Evolutionary conservation across 352 stramenopile genomes (phyloP), one percentile per base, ranked within the genome.

Genomic region (Pythium phragmitis): DNA sequence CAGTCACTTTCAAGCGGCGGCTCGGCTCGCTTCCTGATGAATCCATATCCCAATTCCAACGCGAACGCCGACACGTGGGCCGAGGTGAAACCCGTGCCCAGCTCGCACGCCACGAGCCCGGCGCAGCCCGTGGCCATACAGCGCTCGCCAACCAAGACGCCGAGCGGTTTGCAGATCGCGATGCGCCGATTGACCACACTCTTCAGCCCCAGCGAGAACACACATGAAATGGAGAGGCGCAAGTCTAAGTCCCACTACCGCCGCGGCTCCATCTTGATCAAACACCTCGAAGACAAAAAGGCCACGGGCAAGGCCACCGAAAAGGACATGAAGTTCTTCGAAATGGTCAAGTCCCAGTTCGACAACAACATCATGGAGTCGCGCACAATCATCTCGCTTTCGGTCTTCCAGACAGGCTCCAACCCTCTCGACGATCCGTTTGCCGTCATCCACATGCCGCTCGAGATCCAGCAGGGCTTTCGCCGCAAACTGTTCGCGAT

Each of bases 261-360:
- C 4, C 82, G 80, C 45, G 82, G 82, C 11, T 88, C 80, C 12
- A 89, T 91, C 50, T 51, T 89, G 17, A 82, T 92, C 51, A 82
- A 82, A 58, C 82, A 92, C 55, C 60, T 92, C 42, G 79, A 89
- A 52, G 72, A 76, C 21, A 89, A 92, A 57, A 79, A 88, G 34
- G 76, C 75, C n/a, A 60, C 68, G 3, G 80, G 78, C 7, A 70
- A 79, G 36, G 82, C 79, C 9, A 89, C 78, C 0, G 80, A 89
- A 19, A 87, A 84, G 21, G 83, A 92, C 55, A 80, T 87, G 72
- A 92, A 92, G 68, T 92, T 92, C 52, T 89, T 92, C 47, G 80
- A 92, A 6, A 80, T 83, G 58, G 76, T 92, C 45, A 92, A 92
- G 56, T 75, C 70, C 16, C 71, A 81, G 19, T 92, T 88, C 30